Percentiles rank a stretch among this genome's conserved stretches.
Evolutionary conservation across 352 stramenopile genomes (phyloP).

Genomic region (Phytopythium oedochilum): DNA sequence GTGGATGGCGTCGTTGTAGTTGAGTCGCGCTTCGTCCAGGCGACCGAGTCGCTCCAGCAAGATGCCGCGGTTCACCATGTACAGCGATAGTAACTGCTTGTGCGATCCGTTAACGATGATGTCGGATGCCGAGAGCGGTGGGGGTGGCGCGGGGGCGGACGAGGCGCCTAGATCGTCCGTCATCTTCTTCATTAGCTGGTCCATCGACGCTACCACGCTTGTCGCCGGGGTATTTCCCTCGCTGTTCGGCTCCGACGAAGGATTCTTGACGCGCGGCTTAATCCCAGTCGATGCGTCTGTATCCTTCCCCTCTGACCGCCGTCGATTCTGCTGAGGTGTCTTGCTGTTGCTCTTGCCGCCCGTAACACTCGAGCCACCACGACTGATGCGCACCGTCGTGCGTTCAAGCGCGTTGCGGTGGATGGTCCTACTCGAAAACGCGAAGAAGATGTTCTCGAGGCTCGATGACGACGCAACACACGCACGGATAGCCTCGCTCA

Average conservation of each 20-base stretch:
- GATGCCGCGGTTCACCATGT: slow-evolving; percentile 70
- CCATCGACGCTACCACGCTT: not conserved
- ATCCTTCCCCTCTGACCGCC: not conserved
- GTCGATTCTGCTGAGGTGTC: not conserved
- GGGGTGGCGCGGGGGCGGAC: not conserved
- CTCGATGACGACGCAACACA: slow-evolving; percentile 55
- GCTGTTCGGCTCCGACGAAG: not conserved
- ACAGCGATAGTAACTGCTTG: slow-evolving; percentile 63
- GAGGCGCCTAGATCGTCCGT: not conserved
- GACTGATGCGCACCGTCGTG: slow-evolving; percentile 31
- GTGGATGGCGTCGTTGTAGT: slow-evolving; percentile 59
- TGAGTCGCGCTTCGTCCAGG: slow-evolving; percentile 38
- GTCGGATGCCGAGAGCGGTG: slow-evolving; percentile 4
- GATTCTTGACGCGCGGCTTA: not conserved
- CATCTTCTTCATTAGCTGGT: slow-evolving; percentile 3
- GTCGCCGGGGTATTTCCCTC: not conserved
- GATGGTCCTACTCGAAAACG: slow-evolving; percentile 43
- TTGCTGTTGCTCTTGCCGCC: not conserved
- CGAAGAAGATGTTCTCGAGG: slow-evolving; percentile 62
- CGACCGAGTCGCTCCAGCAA: slow-evolving; percentile 48
- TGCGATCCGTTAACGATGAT: slow-evolving; percentile 38
- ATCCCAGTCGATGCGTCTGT: not conserved
- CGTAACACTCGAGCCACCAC: slow-evolving; percentile 7
- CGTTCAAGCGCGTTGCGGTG: slow-evolving; percentile 52
- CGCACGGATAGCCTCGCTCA: slow-evolving; percentile 47